These are phyloP conservation scores for Suhomyces taliae DNA, from an alignment of 1,139 yeast species.

Conservation along the genomic window DNA sequence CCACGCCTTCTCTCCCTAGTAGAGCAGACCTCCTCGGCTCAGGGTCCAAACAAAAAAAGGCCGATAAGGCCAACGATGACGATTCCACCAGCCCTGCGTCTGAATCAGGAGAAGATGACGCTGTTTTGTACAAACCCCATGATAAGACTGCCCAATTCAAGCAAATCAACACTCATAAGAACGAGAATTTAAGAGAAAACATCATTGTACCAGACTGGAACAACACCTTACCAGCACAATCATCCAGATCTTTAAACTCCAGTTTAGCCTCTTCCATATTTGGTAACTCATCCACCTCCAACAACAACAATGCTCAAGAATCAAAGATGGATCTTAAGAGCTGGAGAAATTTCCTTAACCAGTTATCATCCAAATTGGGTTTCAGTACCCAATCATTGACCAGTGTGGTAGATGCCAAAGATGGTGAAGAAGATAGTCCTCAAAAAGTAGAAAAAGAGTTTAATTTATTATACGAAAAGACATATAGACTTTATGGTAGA, in stretches of 20 bases:
- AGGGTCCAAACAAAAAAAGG: slow-evolving; percentile 2
- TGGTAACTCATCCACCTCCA: slow-evolving; percentile 29
- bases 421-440: slow-evolving; percentile 13
- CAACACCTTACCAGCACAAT: slow-evolving; percentile 36
- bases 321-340: slow-evolving; percentile 32
- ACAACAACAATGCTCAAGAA: slow-evolving; percentile 20
- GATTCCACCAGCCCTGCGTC: slow-evolving; percentile 9
- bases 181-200: slow-evolving; percentile 44
- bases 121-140: slow-evolving; percentile 49
- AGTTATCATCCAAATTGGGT: slow-evolving; percentile 40
- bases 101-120: slow-evolving; percentile 34
- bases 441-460: slow-evolving; percentile 36
- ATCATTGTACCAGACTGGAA: slow-evolving; percentile 48
- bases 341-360: slow-evolving; percentile 40
- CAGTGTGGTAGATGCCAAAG: slow-evolving; percentile 22
- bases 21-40: slow-evolving; percentile 15
- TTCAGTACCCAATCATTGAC: slow-evolving; percentile 35
- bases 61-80: slow-evolving; percentile 8
- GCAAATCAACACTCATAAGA: slow-evolving; percentile 47
- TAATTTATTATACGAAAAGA: slow-evolving; percentile 38
- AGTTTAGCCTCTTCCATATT: slow-evolving; percentile 16
- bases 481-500: slow-evolving; percentile 43
- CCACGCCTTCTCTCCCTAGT: slow-evolving; percentile 32
- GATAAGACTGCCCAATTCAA: slow-evolving; percentile 42
- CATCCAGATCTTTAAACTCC: slow-evolving; percentile 14